Evolutionary conservation across 805 yeast species (phyloP).

Genomic region (Zygoascus bituminiphila): DNA sequence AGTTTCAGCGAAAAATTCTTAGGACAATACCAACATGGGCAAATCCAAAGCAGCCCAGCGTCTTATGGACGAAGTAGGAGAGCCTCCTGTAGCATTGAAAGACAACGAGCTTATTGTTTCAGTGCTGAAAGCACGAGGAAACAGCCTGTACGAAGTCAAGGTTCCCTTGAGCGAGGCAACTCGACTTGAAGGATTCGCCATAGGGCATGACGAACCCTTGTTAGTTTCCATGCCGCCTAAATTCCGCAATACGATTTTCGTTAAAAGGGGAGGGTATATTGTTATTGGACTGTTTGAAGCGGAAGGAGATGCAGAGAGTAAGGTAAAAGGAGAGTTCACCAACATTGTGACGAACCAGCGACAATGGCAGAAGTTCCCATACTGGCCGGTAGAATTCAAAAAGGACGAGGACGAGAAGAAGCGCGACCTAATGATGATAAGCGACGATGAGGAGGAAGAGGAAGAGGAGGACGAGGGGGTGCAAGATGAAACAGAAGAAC

Average conservation of each 20-base stretch:
- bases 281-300: conserved; percentile 20
- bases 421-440: conserved; percentile 16
- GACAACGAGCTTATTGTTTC: conserved; percentile 25
- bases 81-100: conserved; percentile 24
- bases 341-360: conserved; percentile 27
- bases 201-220: conserved; percentile 9
- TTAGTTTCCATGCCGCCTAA: conserved; percentile 28
- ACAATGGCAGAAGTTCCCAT: conserved; percentile 27
- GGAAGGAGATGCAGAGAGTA: conserved; percentile 10
- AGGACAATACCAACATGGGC: not conserved
- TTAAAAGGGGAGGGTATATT: conserved; percentile 30
- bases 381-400: conserved; percentile 29
- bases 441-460: conserved; percentile 21
- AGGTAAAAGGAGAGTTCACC: conserved; percentile 28
- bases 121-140: conserved; percentile 27
- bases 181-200: conserved; percentile 1
- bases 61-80: conserved; percentile 19
- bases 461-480: conserved; percentile 15
- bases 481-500: not conserved
- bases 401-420: conserved; percentile 8
- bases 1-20: not conserved
- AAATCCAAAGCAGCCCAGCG: conserved; percentile 1
- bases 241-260: conserved; percentile 29
- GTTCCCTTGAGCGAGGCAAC: conserved; percentile 18
- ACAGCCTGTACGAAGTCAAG: conserved; percentile 25